phyloP scores from a whole-genome alignment of 345 rosid species.

The Euphorbia pulcherrima region DNA sequence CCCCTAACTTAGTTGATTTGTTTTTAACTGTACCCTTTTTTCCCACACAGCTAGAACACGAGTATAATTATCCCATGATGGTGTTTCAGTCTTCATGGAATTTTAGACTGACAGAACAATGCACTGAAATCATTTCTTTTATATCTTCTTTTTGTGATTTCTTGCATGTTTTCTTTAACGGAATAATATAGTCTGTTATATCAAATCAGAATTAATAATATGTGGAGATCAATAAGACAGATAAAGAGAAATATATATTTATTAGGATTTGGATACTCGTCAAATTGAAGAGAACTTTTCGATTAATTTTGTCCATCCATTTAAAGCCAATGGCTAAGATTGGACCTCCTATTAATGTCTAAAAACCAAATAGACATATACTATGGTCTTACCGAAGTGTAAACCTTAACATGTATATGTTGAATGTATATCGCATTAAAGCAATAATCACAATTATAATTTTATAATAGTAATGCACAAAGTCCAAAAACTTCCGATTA shows the following conservation, averaged over 20 bases:
- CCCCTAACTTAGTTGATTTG: no score
- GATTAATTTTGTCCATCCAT: no score
- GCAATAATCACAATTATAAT: not conserved
- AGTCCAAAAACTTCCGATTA: conserved; percentile 15
- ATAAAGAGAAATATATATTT: not conserved
- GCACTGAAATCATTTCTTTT: conserved; percentile 25
- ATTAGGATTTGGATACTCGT: no score
- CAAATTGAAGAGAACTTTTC: no score
- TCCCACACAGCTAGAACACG: conserved; percentile 25
- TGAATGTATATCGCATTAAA: not conserved
- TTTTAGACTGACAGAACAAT: conserved; percentile 33
- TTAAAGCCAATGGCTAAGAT: no score
- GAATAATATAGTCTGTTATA: no score
- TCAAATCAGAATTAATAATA: no score
- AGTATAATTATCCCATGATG: conserved; percentile 55
- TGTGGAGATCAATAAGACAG: conserved; percentile 11
- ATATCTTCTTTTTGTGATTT: conserved; percentile 38
- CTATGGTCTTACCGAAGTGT: not conserved
- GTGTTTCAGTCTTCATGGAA: conserved; percentile 32
- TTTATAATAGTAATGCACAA: conserved; percentile 17
- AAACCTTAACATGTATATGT: not conserved
- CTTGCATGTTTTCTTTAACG: conserved; percentile 47
- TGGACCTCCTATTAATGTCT: no score
- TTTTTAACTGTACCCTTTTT: conserved; percentile 21
- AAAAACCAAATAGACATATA: no score